Conservation (phyloP, 2,329 filamentous ascomycete species). For the Alternaria gaisen region DNA sequence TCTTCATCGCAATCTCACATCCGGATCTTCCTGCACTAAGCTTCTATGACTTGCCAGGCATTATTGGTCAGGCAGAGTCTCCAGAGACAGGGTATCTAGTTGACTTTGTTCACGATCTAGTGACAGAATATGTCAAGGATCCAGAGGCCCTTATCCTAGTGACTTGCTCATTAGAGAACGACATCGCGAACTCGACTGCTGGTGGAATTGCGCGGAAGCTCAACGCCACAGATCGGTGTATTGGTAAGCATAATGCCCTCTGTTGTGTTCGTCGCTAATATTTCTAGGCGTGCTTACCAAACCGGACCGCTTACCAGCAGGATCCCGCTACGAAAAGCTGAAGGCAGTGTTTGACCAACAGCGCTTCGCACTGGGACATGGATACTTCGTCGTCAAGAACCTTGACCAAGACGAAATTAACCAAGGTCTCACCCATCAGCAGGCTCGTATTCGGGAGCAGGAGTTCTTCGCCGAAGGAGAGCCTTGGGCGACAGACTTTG, state of each 20-base stretch:
- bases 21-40: slow-evolving; percentile 76
- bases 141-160: slow-evolving; percentile 78
- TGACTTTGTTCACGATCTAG: slow-evolving; percentile 74
- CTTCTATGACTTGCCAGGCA: slow-evolving; percentile 86
- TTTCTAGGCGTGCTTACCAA: slow-evolving; percentile 81
- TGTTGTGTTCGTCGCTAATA: neutral
- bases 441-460: slow-evolving; percentile 60
- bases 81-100: slow-evolving; percentile 62
- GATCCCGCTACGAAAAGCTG: slow-evolving; percentile 64
- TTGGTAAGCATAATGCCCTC: slow-evolving; percentile 38
- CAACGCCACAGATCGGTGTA: slow-evolving; percentile 54
- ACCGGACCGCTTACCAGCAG: slow-evolving; percentile 73
- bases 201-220: slow-evolving; percentile 61
- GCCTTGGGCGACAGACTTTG: slow-evolving; percentile 59
- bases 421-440: slow-evolving; percentile 52
- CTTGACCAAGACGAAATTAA: slow-evolving; percentile 63
- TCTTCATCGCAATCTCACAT: slow-evolving; percentile 77
- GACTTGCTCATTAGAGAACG: slow-evolving; percentile 78
- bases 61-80: slow-evolving; percentile 75
- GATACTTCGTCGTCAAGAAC: slow-evolving; percentile 80
- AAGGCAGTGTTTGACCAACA: slow-evolving; percentile 68
- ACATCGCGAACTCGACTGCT: slow-evolving; percentile 78
- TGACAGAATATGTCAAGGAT: slow-evolving; percentile 73
- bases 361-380: slow-evolving; percentile 72
- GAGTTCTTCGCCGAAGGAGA: slow-evolving; percentile 57